Evolutionary conservation across 2,329 filamentous ascomycete genomes (phyloP), one percentile per base, ranked within the genome.

Genomic region (Sordariomycetes sp.): DNA sequence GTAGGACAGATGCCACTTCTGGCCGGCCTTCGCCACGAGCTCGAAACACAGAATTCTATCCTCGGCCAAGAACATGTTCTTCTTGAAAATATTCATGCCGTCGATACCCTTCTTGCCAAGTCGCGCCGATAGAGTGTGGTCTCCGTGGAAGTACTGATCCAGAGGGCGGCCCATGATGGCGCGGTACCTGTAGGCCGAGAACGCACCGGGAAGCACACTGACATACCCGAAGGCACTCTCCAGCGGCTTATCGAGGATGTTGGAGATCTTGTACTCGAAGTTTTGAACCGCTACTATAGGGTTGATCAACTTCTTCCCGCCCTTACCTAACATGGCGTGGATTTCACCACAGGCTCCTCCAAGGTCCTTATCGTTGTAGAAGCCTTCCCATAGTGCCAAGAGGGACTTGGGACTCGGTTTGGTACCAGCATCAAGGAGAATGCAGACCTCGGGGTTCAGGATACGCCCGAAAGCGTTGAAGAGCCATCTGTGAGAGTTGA

Each of bases 61-160:
- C 78, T 99, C 94, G 74, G 94, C 94, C 85, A 99, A 93, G 82
- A 97, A 99, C 94, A 99, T 99, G 84, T 99, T 99, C 86, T 97
- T 97, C 80, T 97, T 97, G 89, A 99, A 99, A 72, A 99, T 97
- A 77, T 97, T 97, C 94, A 97, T 97, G 67, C 93, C 94, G 70
- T 99, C 94, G 66, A 99, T 97, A 84, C 94, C 94, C 82, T 99
- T 99, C 79, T 96, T 96, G 66, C 93, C 93, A 59, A 97, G 85
- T 65, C 93, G 86, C 76, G 94, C 94, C 60, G 94, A 96, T 37
- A 97, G 82, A 1, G 94, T 97, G 75, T 97, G 94, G 70, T 99
- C 94, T 82, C 94, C 94, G 73, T 97, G 94, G 85, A 99, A 99
- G 77, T 99, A 99, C 76, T 99, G 94, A 73, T 97, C 93, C 32